Base-by-base conservation (phyloP, 2,329 filamentous ascomycete species). In the Ceratocystis colombiana region DNA sequence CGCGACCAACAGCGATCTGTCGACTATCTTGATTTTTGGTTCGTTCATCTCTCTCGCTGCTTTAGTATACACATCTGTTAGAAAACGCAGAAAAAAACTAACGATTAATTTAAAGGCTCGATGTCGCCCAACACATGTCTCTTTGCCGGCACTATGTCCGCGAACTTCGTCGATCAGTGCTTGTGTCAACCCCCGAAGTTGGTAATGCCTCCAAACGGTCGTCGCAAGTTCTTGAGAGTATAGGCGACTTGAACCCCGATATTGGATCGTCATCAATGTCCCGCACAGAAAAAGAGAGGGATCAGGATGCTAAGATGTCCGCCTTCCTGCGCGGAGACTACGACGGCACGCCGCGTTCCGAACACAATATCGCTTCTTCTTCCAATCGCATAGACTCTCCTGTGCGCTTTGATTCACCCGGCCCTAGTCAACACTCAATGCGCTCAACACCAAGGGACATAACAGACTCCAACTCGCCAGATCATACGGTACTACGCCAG, bases 1-100 rank as follows among this genome's bases (percentile, higher is more conserved):
- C 86, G 94, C 72, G 95, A 99, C 76, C 92, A 96, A 77, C 94
- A 99, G 76, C 86, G 92, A 75, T 96, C 93, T 6, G 94, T 99
- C 12, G 94, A 99, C 73, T 99, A 99, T 73, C 80, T 99, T 53
- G 94, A 99, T 75, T 99, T 99, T 77, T 99, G 95, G 94, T 97
- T 79, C 67, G 84, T 74, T 3, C 25, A 37, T 10, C 20, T 6
- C 12, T 33, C 55, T 17, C 8, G 6, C 25, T 33, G 25, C 28
- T n/a, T n/a, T 25, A 2, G 6, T 7, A 57, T 30, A 28, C 5
- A 8, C 17, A 20, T 12, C 5, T n/a, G 20, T 17, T 20, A 53
- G 0, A 17, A 44, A 33, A 10, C 12, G 4, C 4, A 30, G 17
- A 25, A 41, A 50, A 22, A 28, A 65, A 30, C 30, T 62, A n/a